Conservation (phyloP, 495 filamentous ascomycete genomes). For the Xylaria longipes region DNA sequence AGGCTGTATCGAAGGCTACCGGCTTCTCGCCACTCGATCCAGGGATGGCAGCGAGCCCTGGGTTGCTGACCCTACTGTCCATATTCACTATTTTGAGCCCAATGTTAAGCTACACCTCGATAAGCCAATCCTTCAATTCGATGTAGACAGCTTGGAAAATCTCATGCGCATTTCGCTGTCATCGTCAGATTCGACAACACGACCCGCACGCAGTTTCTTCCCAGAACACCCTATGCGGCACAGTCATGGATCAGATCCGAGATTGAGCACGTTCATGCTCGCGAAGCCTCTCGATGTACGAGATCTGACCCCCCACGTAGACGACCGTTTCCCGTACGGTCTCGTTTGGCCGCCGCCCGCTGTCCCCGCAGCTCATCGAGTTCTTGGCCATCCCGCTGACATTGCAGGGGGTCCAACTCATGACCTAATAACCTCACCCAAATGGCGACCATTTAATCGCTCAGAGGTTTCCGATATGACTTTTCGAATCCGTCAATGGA, state of each 20-base stretch:
- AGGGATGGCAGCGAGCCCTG: constrained; percentile 62
- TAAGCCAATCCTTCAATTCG: constrained; percentile 70
- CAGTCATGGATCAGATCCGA: constrained; percentile 43
- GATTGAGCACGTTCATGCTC: constrained; percentile 52
- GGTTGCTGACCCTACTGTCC: constrained; percentile 69
- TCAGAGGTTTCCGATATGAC: constrained; percentile 64
- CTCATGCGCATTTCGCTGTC: constrained; percentile 29
- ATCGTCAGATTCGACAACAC: constrained; percentile 18
- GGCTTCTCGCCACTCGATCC: constrained; percentile 69
- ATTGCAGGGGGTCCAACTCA: constrained; percentile 45
- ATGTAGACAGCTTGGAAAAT: constrained; percentile 42
- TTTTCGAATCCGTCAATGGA: constrained; percentile 79
- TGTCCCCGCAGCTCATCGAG: constrained; percentile 67
- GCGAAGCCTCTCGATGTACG: constrained; percentile 49
- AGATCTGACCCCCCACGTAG: constrained; percentile 24
- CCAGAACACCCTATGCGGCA: constrained; percentile 61
- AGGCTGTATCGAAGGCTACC: constrained; percentile 81
- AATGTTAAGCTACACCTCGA: constrained; percentile 71
- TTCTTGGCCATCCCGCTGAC: constrained; percentile 43
- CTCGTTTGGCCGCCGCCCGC: constrained; percentile 76
- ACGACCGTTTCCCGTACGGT: constrained; percentile 49
- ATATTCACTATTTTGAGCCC: constrained; percentile 77
- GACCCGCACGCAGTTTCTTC: constrained; percentile 39
- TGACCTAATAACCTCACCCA: constrained; percentile 45
- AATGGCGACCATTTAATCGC: constrained; percentile 51